phyloP scores from a whole-genome alignment of 176 grass and related monocot species.

The Avena atlantica region DNA sequence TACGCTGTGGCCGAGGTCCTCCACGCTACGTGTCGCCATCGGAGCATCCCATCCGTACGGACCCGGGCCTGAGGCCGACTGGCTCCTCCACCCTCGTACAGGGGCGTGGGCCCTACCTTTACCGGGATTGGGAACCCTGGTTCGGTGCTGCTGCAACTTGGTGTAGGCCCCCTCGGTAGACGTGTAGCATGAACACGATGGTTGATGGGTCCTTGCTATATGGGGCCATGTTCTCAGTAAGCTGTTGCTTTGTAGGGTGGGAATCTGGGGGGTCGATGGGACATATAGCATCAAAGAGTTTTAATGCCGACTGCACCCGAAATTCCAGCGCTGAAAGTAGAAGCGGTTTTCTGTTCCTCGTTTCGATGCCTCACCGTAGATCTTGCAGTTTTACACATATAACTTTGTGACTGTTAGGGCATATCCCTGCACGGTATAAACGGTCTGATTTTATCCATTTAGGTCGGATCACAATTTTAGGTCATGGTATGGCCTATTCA shows the following conservation, averaged over 20 bases:
- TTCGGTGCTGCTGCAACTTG: neutral
- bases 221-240: neutral
- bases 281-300: no score
- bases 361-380: no score
- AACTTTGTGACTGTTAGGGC: no score
- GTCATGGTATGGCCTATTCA: no score
- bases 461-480: no score
- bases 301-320: no score
- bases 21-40: constrained; percentile 25
- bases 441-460: no score
- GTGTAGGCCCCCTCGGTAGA: neutral
- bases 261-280: neutral
- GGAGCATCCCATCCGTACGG: constrained; percentile 22
- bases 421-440: no score
- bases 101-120: neutral
- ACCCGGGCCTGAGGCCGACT: neutral
- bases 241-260: rapidly evolving
- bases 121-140: constrained; percentile 24
- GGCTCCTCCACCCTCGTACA: constrained; percentile 37
- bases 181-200: neutral
- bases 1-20: neutral
- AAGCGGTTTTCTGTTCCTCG: no score
- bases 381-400: no score
- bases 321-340: no score
- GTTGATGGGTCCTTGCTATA: neutral